Evolutionary conservation across 2,329 filamentous ascomycete species (phyloP), one percentile per base, ranked within the genome.

Genomic region (Scedosporium minutisporum): DNA sequence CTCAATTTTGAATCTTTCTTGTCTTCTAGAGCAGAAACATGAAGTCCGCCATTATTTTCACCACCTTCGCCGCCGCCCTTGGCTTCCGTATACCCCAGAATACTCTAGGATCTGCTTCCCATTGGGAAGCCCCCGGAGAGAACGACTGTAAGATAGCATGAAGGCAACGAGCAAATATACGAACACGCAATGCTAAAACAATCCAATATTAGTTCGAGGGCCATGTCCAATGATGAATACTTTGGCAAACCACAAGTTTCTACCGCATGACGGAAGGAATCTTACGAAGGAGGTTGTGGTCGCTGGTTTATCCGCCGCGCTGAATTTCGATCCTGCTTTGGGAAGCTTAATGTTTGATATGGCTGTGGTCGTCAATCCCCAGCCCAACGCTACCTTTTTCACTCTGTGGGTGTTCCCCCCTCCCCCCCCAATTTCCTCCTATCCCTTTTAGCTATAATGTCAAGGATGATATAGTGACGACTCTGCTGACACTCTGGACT

Each of bases 171-270:
- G 33, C 33, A 12, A 38, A 18, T 7, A n/a, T 21, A 3, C n/a
- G 16, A 21, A 48, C n/a, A 48, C 4, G 16, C 16, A 14, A 48
- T 48, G 16, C 44, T 48, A 48, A 48, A 14, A 38, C 10, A 3
- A 38, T 38, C 14, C 44, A n/a, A 48, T 48, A 9, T 5, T 12
- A 76, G 73, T 74, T 21, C 71, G 75, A 16, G 73, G 74, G 0
- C 78, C 80, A 25, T 82, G 80, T 63, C 79, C 80, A 1, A 79
- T 80, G 74, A 70, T 82, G 63, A 83, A 82, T 67, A 76, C 79
- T 0, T 70, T 82, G n/a, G 76, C 79, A 4, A 82, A 82, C 66
- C 77, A 82, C 64, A 76, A 75, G 14, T 80, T 77, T 62, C 73
- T 82, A 1, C 78, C 77, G 3, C 80, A 73, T 58, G 68, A 78